phyloP scores from a whole-genome alignment of 148 eudicot genomes.

The Chenopodium album region DNA sequence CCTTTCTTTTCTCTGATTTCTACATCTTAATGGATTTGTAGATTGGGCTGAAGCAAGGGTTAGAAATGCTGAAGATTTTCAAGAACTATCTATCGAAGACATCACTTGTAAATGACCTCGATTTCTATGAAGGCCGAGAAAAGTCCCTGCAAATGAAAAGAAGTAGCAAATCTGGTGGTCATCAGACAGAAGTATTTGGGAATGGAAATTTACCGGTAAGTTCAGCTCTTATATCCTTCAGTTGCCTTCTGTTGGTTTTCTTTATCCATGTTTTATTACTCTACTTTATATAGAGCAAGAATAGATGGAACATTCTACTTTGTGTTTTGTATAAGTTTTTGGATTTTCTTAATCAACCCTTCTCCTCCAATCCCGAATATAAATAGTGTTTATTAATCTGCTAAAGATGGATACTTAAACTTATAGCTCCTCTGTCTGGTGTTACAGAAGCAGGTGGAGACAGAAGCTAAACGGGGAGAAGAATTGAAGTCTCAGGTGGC shows the following conservation, averaged over 20 bases:
- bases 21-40: conserved; percentile 15
- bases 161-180: conserved; percentile 36
- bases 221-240: conserved; percentile 1
- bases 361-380: no score
- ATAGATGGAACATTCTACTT: no score
- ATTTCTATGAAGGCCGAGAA: conserved; percentile 72
- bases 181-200: conserved; percentile 30
- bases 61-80: conserved; percentile 82
- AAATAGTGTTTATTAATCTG: no score
- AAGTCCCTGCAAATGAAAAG: conserved; percentile 55
- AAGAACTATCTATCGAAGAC: conserved; percentile 55
- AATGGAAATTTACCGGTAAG: conserved; percentile 36
- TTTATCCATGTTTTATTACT: no score
- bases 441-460: conserved; percentile 34
- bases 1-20: neutral
- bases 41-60: conserved; percentile 78
- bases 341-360: no score
- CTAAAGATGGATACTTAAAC: no score
- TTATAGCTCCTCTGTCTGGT: no score
- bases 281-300: no score
- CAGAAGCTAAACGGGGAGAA: conserved; percentile 29
- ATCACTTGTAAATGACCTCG: conserved; percentile 67
- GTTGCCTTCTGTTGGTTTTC: neutral
- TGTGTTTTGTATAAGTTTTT: no score
- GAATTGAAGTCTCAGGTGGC: conserved; percentile 25